phyloP scores from a whole-genome alignment of 192 early-diverging fungal species.

The Gryganskiella cystojenkinii region DNA sequence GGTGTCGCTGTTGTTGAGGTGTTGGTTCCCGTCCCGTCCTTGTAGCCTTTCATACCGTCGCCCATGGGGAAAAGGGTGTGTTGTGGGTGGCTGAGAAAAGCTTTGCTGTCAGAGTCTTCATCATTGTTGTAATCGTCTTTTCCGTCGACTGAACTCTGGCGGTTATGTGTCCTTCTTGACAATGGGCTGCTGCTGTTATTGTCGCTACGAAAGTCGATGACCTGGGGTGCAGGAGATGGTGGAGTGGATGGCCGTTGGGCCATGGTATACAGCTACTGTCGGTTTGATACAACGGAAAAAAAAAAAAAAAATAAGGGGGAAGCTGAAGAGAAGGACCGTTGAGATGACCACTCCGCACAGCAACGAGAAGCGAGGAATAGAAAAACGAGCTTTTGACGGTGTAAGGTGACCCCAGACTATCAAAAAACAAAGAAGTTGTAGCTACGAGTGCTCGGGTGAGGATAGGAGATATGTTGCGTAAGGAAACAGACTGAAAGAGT shows the following conservation, averaged over 20 bases:
- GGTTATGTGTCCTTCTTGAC: too few relatives aligned
- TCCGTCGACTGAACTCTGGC: not conserved
- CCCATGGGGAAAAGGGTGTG: too few relatives aligned
- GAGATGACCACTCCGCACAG: too few relatives aligned
- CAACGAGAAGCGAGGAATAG: not conserved
- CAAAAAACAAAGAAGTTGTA: not conserved
- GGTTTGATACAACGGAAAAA: not conserved
- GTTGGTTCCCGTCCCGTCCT: too few relatives aligned
- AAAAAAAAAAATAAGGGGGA: not conserved
- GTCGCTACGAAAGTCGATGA: not conserved
- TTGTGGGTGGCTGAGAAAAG: too few relatives aligned
- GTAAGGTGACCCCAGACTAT: too few relatives aligned
- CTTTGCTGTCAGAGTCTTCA: not conserved
- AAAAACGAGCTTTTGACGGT: too few relatives aligned
- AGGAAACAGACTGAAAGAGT: too few relatives aligned
- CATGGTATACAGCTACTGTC: conserved; percentile 4
- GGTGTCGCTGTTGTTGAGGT: too few relatives aligned
- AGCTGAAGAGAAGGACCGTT: not conserved
- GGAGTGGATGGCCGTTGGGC: conserved; percentile 2
- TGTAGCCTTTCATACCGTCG: too few relatives aligned
- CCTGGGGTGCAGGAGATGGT: not conserved
- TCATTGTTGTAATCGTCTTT: not conserved
- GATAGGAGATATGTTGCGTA: too few relatives aligned
- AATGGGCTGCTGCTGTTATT: too few relatives aligned
- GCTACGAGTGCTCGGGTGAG: not conserved